Evolutionary conservation across 164 flowering plant species (phyloP), one percentile per base, ranked within the genome.

Genomic region (Houttuynia cordata): DNA sequence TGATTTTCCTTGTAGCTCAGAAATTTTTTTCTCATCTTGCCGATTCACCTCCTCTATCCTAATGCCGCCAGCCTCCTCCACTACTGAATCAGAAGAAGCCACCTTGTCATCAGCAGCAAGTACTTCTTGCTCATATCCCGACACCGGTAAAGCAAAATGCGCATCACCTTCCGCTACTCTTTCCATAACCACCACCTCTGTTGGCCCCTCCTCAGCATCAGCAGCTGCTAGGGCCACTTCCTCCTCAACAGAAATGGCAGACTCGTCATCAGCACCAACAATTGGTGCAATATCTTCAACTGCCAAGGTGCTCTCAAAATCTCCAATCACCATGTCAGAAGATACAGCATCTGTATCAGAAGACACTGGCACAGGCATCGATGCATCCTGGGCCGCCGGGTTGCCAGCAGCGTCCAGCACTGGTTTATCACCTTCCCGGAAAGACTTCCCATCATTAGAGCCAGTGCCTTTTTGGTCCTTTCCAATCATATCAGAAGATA

Each of bases 381-480:
- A 42, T 37, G 61, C 65, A 3, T 66, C 24, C 19, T 67, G 42
- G 24, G 67, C 64, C 5, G 39, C 30, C 7, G 49, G 57, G 30
- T 7, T 34, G 37, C 14, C 62, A 58, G 24, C 56, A 50, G 67
- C 64, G 30, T 76, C 84, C 34, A 57, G 70, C 47, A 70, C 89
- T 49, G 80, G 58, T 66, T 80, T 79, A 67, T 75, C 71, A 67
- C 71, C 61, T 63, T 80, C 86, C 63, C 70, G 71, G 1, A 80
- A 75, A 8, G 88, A 75, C 63, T 79, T 82, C 50, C 78, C 84
- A n/a, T n/a, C n/a, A 34, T 68, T 76, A 61, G 79, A 72, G 64
- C 80, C 72, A 61, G 79, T 74, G 49, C 85, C 86, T 73, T 85
- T 88, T 58, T 59, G 64, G 47, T 81, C 92, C 72, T 88, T 90